Evolutionary conservation across 768 basidiomycete species (phyloP).

Genomic region (Amanita phalloides): DNA sequence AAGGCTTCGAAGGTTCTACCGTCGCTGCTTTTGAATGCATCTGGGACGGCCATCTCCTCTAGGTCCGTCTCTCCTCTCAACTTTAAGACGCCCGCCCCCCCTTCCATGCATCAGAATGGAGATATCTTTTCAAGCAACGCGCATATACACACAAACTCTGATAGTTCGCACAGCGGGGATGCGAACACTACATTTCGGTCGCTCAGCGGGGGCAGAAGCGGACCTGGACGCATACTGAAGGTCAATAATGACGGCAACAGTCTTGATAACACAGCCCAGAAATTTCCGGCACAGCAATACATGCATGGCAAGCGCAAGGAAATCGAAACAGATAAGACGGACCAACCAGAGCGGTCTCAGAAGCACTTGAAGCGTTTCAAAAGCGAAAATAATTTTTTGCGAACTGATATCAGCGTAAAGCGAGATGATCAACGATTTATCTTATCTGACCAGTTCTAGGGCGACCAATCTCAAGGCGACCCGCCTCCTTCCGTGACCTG

Average conservation of each 20-base stretch:
- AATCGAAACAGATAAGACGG: background rate
- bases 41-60: constrained; percentile 7
- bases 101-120: constrained; percentile 4
- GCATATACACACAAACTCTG: constrained; percentile 17
- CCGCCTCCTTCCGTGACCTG: no score
- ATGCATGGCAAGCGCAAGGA: background rate
- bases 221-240: background rate
- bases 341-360: background rate
- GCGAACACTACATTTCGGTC: background rate
- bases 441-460: background rate
- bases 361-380: background rate
- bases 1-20: background rate
- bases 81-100: background rate
- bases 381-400: background rate
- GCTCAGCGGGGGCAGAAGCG: background rate
- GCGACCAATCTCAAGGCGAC: background rate
- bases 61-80: constrained; percentile 6
- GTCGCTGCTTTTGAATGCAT: constrained; percentile 11
- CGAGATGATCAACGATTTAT: background rate
- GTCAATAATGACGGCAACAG: background rate
- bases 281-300: background rate
- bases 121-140: constrained; percentile 10
- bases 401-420: background rate
- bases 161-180: background rate
- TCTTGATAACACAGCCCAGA: background rate